phyloP scores from a whole-genome alignment of 2,329 filamentous ascomycete genomes.

The Exophiala sideris region DNA sequence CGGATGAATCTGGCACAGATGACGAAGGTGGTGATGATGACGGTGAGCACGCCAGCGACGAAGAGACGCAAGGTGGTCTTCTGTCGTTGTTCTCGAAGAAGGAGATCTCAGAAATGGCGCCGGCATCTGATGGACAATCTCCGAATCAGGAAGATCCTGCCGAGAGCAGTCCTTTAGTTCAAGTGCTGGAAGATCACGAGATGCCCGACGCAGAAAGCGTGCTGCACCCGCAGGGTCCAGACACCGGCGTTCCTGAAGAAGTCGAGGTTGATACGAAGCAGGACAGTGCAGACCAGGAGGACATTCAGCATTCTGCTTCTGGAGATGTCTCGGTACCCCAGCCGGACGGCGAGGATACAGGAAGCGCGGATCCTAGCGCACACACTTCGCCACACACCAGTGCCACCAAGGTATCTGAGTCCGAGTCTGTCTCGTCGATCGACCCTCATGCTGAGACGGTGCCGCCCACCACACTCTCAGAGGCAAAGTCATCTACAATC shows the following conservation, averaged over 20 bases:
- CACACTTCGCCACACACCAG: conserved; percentile 43
- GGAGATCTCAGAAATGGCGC: conserved; percentile 30
- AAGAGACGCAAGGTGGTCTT: conserved; percentile 36
- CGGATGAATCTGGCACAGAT: conserved; percentile 41
- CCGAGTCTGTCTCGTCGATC: conserved; percentile 43
- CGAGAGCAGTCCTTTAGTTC: conserved; percentile 1
- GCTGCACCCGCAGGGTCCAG: conserved; percentile 30
- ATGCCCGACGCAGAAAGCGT: conserved; percentile 29
- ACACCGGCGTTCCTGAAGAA: not conserved
- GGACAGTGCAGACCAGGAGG: conserved; percentile 28
- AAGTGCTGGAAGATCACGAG: conserved; percentile 28
- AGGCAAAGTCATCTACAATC: conserved; percentile 21
- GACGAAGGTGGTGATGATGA: conserved; percentile 49
- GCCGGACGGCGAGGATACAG: conserved; percentile 7
- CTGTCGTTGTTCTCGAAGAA: conserved; percentile 48
- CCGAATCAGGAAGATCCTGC: conserved; percentile 30
- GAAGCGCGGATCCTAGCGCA: conserved; percentile 32
- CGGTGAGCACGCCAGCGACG: conserved; percentile 45
- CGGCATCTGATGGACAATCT: conserved; percentile 33
- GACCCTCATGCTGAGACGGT: conserved; percentile 33
- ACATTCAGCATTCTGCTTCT: conserved; percentile 31
- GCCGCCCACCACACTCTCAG: conserved; percentile 17
- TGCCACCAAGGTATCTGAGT: conserved; percentile 44
- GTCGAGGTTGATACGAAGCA: not conserved
- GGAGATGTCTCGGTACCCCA: not conserved